phyloP scores from a whole-genome alignment of 441 rosid genomes.

The Erysimum pusillum region DNA sequence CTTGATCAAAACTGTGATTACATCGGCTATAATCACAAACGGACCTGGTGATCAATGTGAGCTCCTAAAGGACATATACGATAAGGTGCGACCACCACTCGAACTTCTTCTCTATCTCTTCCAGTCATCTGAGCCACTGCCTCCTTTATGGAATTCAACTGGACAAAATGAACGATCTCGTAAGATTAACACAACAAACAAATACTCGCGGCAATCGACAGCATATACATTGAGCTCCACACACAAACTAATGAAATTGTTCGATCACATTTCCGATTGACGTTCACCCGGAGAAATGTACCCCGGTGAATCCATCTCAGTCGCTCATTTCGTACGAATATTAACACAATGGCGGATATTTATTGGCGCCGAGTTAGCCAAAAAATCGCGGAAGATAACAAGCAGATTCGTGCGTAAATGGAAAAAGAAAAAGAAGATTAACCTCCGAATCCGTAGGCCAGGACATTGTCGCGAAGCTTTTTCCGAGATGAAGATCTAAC shows the following conservation, averaged over 20 bases:
- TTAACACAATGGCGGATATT: neutral
- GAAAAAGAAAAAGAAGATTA: constrained; percentile 2
- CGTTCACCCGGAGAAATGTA: constrained; percentile 20
- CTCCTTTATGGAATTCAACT: constrained; percentile 60
- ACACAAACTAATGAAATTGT: constrained; percentile 18
- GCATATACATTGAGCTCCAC: constrained; percentile 20
- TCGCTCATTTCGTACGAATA: neutral
- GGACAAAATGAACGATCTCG: constrained; percentile 33
- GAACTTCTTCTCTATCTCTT: constrained; percentile 61
- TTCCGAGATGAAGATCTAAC: constrained; percentile 19
- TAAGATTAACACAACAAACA: neutral
- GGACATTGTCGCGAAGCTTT: constrained; percentile 45
- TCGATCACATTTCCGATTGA: neutral
- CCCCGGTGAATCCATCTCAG: neutral
- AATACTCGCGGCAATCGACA: neutral
- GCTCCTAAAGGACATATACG: constrained; percentile 98
- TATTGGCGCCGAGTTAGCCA: neutral
- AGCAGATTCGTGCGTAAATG: neutral
- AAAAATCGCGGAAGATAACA: constrained; percentile 1
- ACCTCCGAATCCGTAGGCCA: constrained; percentile 53
- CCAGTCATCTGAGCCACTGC: constrained; percentile 71
- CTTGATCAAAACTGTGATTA: constrained; percentile 19
- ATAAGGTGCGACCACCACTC: constrained; percentile 81
- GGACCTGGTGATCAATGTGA: constrained; percentile 96
- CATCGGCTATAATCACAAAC: neutral